Evolutionary conservation across 1,284 basidiomycete species (phyloP).

Genomic region (Trametes sp.): DNA sequence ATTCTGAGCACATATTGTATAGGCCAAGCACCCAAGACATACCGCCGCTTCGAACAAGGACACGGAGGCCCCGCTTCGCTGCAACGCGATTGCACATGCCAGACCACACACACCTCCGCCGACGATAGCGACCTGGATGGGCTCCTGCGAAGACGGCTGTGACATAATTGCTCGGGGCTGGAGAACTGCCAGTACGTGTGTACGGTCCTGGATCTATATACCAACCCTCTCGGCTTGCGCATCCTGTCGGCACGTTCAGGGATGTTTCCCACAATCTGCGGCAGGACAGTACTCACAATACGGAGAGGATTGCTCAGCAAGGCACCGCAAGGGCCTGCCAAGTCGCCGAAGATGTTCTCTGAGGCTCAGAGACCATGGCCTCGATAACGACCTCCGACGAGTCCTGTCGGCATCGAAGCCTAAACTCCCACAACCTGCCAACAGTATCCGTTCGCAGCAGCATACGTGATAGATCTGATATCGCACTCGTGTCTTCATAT

Average conservation of each 20-base stretch:
- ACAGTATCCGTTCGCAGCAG: background rate
- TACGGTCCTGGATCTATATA: background rate
- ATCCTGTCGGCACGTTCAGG: background rate
- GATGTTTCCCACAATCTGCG: background rate
- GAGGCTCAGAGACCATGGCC: background rate
- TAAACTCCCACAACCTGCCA: background rate
- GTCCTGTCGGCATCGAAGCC: background rate
- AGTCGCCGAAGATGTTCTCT: background rate
- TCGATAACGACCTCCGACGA: background rate
- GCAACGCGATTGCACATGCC: conserved; percentile 53
- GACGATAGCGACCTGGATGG: conserved; percentile 57
- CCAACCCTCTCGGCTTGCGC: background rate
- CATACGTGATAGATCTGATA: background rate
- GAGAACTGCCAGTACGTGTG: too few species aligned
- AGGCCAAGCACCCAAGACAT: conserved; percentile 9
- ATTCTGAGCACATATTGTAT: background rate
- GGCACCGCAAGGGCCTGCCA: background rate
- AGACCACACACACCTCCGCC: conserved; percentile 63
- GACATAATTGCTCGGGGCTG: background rate
- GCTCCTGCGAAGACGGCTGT: conserved; percentile 35
- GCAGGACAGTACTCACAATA: background rate
- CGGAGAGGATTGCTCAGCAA: background rate
- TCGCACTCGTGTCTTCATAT: too few species aligned
- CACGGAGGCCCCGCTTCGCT: conserved; percentile 52
- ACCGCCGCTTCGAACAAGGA: conserved; percentile 61